Conservation (phyloP, 345 rosid species). For the Eucalyptus camaldulensis region DNA sequence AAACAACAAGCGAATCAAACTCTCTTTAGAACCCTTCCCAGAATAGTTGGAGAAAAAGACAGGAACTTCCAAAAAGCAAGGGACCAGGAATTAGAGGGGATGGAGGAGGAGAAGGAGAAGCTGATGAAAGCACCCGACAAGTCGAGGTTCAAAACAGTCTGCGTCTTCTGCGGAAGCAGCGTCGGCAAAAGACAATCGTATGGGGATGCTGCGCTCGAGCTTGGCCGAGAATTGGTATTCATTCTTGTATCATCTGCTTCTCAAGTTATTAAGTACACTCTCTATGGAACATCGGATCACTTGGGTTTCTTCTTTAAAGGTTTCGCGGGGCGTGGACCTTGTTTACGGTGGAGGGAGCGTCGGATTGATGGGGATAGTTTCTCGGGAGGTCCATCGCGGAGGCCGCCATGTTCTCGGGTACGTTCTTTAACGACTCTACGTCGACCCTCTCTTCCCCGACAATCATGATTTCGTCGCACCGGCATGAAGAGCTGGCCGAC, state of each 20-base stretch:
- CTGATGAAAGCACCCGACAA: background rate
- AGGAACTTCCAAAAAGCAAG: background rate
- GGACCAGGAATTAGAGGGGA: background rate
- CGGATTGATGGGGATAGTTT: conserved; percentile 65
- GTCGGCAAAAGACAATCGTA: conserved; percentile 59
- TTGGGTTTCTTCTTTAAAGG: conserved; percentile 7
- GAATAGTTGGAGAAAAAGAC: background rate
- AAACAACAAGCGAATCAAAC: background rate
- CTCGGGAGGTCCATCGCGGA: conserved; percentile 49
- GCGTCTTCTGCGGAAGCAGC: conserved; percentile 93
- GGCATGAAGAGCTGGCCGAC: no score
- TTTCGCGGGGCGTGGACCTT: conserved; percentile 40
- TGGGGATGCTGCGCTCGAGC: conserved; percentile 74
- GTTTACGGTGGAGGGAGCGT: conserved; percentile 74
- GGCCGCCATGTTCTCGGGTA: conserved; percentile 68
- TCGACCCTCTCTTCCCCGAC: background rate
- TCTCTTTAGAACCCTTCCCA: background rate
- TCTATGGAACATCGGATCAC: background rate
- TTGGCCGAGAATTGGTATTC: conserved; percentile 66
- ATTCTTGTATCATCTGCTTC: no score
- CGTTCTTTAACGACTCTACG: background rate
- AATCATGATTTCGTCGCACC: background rate
- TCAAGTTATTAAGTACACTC: background rate
- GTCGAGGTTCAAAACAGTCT: conserved; percentile 57
- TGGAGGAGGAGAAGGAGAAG: conserved; percentile 3